Base-by-base conservation (phyloP, 1,139 yeast genomes). In the Geotrichum reessii region DNA sequence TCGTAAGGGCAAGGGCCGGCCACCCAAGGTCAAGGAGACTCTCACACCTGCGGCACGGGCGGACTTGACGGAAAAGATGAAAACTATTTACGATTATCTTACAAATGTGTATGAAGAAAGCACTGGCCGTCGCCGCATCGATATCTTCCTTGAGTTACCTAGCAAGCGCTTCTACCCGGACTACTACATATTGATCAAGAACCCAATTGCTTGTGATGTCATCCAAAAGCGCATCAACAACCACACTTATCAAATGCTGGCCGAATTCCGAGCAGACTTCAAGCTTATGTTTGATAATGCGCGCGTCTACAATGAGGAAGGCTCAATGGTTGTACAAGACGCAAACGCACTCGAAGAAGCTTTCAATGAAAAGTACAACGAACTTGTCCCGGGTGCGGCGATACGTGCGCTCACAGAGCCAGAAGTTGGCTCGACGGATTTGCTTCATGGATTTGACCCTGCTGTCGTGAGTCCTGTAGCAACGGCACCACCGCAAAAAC, bases 301-400 rank as follows among this genome's bases (percentile, higher is more conserved):
- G 1, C 79, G 85, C 63, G 81, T 82, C n/a, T 92, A 90, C 71
- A 92, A 92, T 67, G 95, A 90, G 67, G 96, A 88, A 70, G 96
- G 95, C 0, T 88, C 96, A 1, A 72, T 85, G 61, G 90, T 92
- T 19, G 88, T 84, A 66, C 80, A 82, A 61, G 97, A 91, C 73
- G 95, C 98, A 0, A 74, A 79, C 47, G 78, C 75, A 24, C 74
- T 92, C 65, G 93, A 89, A 69, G 72, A 75, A 12, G 70, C 58
- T 14, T 56, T 68, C 53, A 58, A 58, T 19, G 64, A 60, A 2
- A 64, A 61, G 55, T 49, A 51, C 22, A 54, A 51, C 7, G 62
- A 60, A 28, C 53, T 60, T n/a, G 57, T 57, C n/a, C 60, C 62
- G 0, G 58, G 58, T 12, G 55, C 55, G 28, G 59, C 59, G 17